Base-by-base conservation (phyloP, 2,329 filamentous ascomycete species). In the Emericellopsis atlantica region DNA sequence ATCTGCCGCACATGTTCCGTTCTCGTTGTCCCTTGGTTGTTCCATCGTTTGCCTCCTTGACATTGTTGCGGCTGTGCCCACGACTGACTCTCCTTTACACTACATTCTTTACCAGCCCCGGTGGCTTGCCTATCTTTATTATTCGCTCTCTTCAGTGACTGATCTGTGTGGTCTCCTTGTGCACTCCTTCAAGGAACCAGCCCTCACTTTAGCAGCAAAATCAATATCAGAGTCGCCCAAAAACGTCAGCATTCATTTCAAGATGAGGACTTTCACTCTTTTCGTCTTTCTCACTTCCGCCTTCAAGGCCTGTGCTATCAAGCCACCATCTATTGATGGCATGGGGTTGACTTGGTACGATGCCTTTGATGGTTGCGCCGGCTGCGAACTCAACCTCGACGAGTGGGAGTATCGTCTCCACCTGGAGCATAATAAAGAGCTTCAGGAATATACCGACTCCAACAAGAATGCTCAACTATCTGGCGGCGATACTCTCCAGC, bases 401-500 rank as follows among this genome's bases (percentile, higher is more conserved):
- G 61, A 48, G 44, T 74, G 70, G 70, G 66, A 67, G 52, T 59
- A 68, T 42, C 59, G 61, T 29, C 53, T 58, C 15, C 52, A 66
- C 52, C 48, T 67, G n/a, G 53, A 62, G 44, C 60, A 64, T 50
- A 74, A 74, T 58, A 58, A 62, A 48, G 70, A 74, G 54, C 51
- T 61, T 37, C 61, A 74, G 53, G 55, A 56, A 4, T 74, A 74
- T 57, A 62, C 61, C 32, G 50, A 54, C 4, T 64, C 60, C 37
- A 57, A 55, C 41, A 46, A 52, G 43, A 71, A 74, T 54, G 55
- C 70, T 15, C 70, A 74, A 50, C 59, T 69, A 37, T 69, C 65
- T 7, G 70, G 70, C 10, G 69, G 66, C 33, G 47, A 57, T n/a
- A 72, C 70, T 0, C 54, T 74, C 11, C 70, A 74, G 52, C 58